Evolutionary conservation across 2,329 filamentous ascomycete genomes (phyloP).

Genomic region (Metarhizium brunneum): DNA sequence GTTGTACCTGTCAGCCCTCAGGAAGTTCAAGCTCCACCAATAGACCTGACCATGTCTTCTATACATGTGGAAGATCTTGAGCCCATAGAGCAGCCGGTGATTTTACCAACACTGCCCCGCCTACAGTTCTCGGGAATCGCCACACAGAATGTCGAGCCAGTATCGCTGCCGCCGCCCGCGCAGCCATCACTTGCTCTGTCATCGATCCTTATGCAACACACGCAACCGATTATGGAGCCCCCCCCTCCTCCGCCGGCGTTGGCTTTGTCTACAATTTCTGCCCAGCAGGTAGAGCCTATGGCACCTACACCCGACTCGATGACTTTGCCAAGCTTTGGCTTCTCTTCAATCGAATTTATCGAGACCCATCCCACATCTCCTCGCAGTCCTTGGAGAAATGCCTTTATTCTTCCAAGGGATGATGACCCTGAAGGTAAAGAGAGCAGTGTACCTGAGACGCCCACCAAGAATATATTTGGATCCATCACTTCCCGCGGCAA

Average conservation of each 20-base stretch:
- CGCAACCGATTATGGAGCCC: constrained; percentile 11
- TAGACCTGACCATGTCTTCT: constrained; percentile 19
- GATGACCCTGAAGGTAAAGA: constrained; percentile 20
- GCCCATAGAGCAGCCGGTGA: constrained; percentile 21
- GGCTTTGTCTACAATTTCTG: constrained; percentile 26
- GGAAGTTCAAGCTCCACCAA: neutral
- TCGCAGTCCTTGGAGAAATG: constrained; percentile 44
- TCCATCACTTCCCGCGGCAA: constrained; percentile 37
- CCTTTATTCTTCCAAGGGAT: constrained; percentile 46
- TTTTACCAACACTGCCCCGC: constrained; percentile 8
- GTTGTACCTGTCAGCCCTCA: neutral
- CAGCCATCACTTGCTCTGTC: constrained; percentile 19
- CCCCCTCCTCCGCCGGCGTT: constrained; percentile 18
- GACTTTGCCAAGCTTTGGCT: constrained; percentile 24
- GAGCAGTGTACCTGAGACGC: constrained; percentile 26
- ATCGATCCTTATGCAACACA: constrained; percentile 23
- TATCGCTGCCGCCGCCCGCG: constrained; percentile 16
- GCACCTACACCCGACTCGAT: constrained; percentile 12
- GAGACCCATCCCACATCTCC: constrained; percentile 37
- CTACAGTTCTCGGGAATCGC: constrained; percentile 26
- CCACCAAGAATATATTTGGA: constrained; percentile 30
- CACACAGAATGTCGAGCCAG: constrained; percentile 27
- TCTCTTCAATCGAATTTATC: constrained; percentile 21
- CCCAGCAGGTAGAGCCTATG: constrained; percentile 28
- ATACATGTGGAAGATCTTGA: constrained; percentile 24